Conservation (phyloP, 805 yeast genomes). For the Geotrichum ghanense region DNA sequence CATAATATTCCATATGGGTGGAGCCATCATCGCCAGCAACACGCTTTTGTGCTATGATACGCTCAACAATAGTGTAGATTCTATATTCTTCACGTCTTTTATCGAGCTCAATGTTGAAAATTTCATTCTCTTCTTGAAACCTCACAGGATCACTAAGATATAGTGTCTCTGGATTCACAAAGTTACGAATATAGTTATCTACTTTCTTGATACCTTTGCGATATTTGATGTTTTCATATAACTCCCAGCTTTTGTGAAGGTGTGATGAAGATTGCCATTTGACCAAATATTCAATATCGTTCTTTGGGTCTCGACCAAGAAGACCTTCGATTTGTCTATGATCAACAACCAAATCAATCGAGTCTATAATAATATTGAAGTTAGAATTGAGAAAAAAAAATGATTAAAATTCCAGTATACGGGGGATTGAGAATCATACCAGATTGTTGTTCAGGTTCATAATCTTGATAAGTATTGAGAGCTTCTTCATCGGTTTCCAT, state of each 20-base stretch:
- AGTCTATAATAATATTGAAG: slow-evolving; percentile 29
- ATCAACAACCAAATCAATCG: slow-evolving; percentile 43
- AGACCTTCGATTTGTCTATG: slow-evolving; percentile 36
- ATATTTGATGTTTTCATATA: slow-evolving; percentile 36
- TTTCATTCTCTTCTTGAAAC: slow-evolving; percentile 74
- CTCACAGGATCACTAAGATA: slow-evolving; percentile 56
- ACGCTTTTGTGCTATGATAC: slow-evolving; percentile 82
- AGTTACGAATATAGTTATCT: slow-evolving; percentile 81
- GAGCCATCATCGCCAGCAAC: slow-evolving; percentile 39
- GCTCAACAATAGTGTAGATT: slow-evolving; percentile 78
- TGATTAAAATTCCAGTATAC: slow-evolving; percentile 1
- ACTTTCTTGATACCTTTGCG: slow-evolving; percentile 72
- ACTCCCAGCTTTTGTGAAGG: slow-evolving; percentile 91
- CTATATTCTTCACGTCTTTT: slow-evolving; percentile 71
- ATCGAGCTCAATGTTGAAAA: slow-evolving; percentile 85
- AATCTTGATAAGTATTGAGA: slow-evolving; percentile 11
- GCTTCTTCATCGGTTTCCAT: slow-evolving; percentile 22
- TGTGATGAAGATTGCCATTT: slow-evolving; percentile 88
- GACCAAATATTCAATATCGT: slow-evolving; percentile 28
- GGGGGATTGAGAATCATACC: slow-evolving; percentile 2
- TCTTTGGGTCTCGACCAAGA: slow-evolving; percentile 21
- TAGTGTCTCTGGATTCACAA: slow-evolving; percentile 60
- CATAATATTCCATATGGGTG: slow-evolving; percentile 65
- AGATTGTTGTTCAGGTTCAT: slow-evolving; percentile 8
- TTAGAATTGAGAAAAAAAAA: slow-evolving; percentile 17